These are phyloP conservation scores for Triticum urartu DNA, from an alignment of 176 grass and related monocot genomes.

Conservation along the genomic window DNA sequence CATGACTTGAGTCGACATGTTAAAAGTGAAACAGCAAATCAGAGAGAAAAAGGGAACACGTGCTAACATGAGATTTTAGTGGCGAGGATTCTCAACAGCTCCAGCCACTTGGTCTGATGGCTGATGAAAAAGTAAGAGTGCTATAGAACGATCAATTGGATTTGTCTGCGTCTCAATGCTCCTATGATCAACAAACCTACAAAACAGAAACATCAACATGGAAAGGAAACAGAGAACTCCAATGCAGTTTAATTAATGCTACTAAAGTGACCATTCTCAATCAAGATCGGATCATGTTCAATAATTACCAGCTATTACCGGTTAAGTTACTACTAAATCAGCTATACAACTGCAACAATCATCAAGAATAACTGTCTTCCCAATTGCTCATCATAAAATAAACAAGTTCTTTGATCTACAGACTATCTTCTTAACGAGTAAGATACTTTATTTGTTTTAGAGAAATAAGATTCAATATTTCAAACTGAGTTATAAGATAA, in stretches of 20 bases:
- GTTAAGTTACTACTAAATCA: background rate
- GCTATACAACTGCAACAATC: background rate
- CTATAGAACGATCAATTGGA: conserved; percentile 85
- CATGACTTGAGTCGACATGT: background rate
- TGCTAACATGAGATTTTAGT: conserved; percentile 40
- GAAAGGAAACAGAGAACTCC: conserved; percentile 11
- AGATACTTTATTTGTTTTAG: background rate
- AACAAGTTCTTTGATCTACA: background rate
- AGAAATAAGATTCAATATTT: background rate
- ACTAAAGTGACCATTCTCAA: background rate
- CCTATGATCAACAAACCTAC: conserved; percentile 50
- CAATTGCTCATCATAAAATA: background rate
- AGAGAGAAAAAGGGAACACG: conserved; percentile 23
- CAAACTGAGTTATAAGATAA: background rate
- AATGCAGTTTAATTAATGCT: background rate
- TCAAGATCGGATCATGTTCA: background rate
- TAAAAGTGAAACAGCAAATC: background rate
- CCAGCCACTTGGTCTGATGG: conserved; percentile 29
- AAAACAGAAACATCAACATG: conserved; percentile 36
- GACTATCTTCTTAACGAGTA: background rate
- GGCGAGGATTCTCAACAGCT: conserved; percentile 43
- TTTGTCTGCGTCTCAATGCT: conserved; percentile 84
- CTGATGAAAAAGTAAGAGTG: conserved; percentile 75
- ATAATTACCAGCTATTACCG: background rate
- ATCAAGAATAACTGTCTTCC: background rate